A percentile compares a stretch with the other conserved stretches of the same genome.
Evolutionary conservation across 108 stramenopile genomes (phyloP).

Genomic region (Discostella pseudostelligera): DNA sequence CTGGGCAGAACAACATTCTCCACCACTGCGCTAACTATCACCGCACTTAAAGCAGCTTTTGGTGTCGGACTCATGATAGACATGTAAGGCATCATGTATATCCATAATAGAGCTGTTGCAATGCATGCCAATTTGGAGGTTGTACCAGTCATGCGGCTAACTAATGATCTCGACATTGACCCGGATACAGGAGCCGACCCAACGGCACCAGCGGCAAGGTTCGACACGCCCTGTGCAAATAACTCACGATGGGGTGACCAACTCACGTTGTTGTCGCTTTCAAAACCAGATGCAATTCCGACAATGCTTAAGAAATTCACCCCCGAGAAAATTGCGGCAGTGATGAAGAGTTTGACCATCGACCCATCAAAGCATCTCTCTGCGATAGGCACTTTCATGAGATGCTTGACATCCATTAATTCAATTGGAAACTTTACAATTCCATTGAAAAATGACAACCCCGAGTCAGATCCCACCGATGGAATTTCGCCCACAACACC

Average conservation of each 20-base stretch:
- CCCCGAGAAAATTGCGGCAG: conserved; percentile 66
- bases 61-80: conserved; percentile 76
- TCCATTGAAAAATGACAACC: conserved; percentile 56
- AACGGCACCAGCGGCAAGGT: conserved; percentile 63
- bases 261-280: conserved; percentile 66
- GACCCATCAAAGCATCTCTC: conserved; percentile 69
- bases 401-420: conserved; percentile 53
- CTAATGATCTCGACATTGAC: conserved; percentile 72
- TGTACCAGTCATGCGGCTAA: conserved; percentile 78
- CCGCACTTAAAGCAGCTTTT: conserved; percentile 72
- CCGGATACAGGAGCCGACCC: conserved; percentile 80
- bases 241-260: conserved; percentile 82
- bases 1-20: conserved; percentile 62
- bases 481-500: conserved; percentile 84
- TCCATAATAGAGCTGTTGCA: conserved; percentile 70
- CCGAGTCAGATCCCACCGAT: conserved; percentile 55
- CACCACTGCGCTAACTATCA: conserved; percentile 80
- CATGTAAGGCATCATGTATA: conserved; percentile 81
- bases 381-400: conserved; percentile 61
- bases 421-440: conserved; percentile 64
- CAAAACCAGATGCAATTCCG: conserved; percentile 78
- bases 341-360: conserved; percentile 46
- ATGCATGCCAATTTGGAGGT: conserved; percentile 72
- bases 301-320: conserved; percentile 82
- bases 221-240: conserved; percentile 72